A percentile compares a stretch with the other conserved stretches of the same genome.
Conservation (phyloP, 192 early-diverging fungal genomes). For the Backusella westeae region DNA sequence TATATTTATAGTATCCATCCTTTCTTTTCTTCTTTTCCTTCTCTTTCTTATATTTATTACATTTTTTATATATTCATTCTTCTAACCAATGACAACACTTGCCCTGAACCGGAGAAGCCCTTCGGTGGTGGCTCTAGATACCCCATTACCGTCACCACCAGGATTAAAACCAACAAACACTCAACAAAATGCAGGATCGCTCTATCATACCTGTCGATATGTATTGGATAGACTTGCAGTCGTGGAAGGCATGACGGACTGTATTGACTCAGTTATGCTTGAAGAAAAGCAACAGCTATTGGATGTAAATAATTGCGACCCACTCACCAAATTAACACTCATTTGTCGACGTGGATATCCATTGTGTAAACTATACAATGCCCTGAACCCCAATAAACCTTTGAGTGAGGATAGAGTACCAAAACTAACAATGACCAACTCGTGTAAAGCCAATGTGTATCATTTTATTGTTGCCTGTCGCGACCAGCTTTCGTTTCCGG, state of each 20-base stretch:
- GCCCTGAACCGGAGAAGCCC: constrained; percentile 23
- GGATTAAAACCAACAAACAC: constrained; percentile 26
- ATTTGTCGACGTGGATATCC: constrained; percentile 72
- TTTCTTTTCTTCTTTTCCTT: constrained; percentile 10
- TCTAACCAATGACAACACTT: constrained; percentile 8
- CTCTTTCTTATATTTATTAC: constrained; percentile 6
- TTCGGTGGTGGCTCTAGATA: constrained; percentile 20
- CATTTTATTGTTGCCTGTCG: constrained; percentile 87
- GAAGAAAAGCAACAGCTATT: constrained; percentile 30
- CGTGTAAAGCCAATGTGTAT: constrained; percentile 84
- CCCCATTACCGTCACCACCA: background rate
- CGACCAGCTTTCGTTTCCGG: constrained; percentile 64
- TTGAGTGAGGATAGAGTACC: constrained; percentile 47
- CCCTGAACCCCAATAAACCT: constrained; percentile 57
- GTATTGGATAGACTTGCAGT: constrained; percentile 66
- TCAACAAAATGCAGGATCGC: constrained; percentile 36
- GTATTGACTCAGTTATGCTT: constrained; percentile 39
- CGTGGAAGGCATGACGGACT: constrained; percentile 68
- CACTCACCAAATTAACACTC: constrained; percentile 68
- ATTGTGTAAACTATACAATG: constrained; percentile 73
- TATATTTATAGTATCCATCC: background rate
- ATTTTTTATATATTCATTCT: constrained; percentile 20
- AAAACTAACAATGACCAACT: constrained; percentile 55
- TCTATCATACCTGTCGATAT: constrained; percentile 72
- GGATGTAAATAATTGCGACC: constrained; percentile 38